Base-by-base conservation (phyloP, 2,329 filamentous ascomycete species). In the Fusarium anthophilum region DNA sequence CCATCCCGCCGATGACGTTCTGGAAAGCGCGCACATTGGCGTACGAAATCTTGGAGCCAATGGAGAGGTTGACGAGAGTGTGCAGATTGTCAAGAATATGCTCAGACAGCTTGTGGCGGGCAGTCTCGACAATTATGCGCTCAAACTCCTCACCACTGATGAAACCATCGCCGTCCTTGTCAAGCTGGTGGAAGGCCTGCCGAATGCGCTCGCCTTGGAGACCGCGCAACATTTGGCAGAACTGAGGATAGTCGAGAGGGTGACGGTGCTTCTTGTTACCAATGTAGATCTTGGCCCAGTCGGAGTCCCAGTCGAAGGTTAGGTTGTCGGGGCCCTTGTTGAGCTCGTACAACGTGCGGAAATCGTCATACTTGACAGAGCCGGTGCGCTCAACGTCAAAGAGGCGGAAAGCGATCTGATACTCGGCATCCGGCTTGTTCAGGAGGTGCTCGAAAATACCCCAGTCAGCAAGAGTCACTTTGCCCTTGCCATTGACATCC, bases 1-100 rank as follows among this genome's bases (percentile, higher is more conserved):
- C 96, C 94, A 99, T 98, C 84, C 98, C 95, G 79, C 93, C 92
- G 78, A 99, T 96, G 84, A 99, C 92, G 82, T 99, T 99, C 86
- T 98, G 95, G 86, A 99, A 99, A 43, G 96, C 96, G 76, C 96
- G 91, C 38, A 99, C 96, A 81, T 97, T 98, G 82, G 96, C 95
- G 81, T 99, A 99, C 12, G 95, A 98, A 77, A 99, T 96, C 85
- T 97, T 98, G 86, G 91, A 96, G 72, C 94, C 92, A 39, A 92
- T 88, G 13, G 94, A 94, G 82, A 98, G 97, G 85, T 98, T 98
- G 90, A 96, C 98, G 45, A 99, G 90, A 2, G 95, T 96, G 72
- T 93, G 91, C 53, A 99, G 89, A 83, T 98, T 96, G 76, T 95
- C 91, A 56, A 99, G 88, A 47, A 99, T 87, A 83, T 99, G 95